Evolutionary conservation across 2,329 filamentous ascomycete species (phyloP).

Genomic region (Exophiala phaeomuriformis): DNA sequence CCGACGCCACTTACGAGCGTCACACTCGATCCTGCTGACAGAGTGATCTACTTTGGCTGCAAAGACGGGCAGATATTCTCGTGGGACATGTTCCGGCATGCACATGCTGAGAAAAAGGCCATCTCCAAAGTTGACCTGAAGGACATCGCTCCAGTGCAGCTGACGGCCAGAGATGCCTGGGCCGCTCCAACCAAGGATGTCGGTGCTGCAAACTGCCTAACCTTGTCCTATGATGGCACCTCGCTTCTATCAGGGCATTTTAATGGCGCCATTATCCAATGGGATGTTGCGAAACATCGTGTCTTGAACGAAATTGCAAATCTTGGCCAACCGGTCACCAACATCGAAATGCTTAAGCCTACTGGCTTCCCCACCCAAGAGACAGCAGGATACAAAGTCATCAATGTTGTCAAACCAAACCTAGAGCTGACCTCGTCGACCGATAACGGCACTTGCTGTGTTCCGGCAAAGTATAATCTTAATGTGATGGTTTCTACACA

Average conservation of each 20-base stretch:
- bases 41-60: conserved; percentile 73
- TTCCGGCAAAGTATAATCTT: conserved; percentile 39
- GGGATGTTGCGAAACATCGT: conserved; percentile 67
- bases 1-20: conserved; percentile 65
- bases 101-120: background rate
- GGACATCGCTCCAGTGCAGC: conserved; percentile 35
- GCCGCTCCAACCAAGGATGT: conserved; percentile 54
- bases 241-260: conserved; percentile 72
- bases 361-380: conserved; percentile 38
- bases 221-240: conserved; percentile 74
- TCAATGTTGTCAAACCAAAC: conserved; percentile 68
- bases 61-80: conserved; percentile 74
- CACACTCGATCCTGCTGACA: conserved; percentile 71
- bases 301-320: conserved; percentile 61
- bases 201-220: conserved; percentile 61
- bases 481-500: conserved; percentile 36
- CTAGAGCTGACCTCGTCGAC: conserved; percentile 35
- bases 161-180: conserved; percentile 38
- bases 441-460: conserved; percentile 30
- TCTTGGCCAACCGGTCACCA: conserved; percentile 75
- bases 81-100: conserved; percentile 58
- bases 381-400: conserved; percentile 44
- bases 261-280: conserved; percentile 68
- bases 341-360: conserved; percentile 65
- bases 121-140: conserved; percentile 25